These are phyloP conservation scores for Vigna radiata DNA, from an alignment of 306 rosid species.

Conservation along the genomic window DNA sequence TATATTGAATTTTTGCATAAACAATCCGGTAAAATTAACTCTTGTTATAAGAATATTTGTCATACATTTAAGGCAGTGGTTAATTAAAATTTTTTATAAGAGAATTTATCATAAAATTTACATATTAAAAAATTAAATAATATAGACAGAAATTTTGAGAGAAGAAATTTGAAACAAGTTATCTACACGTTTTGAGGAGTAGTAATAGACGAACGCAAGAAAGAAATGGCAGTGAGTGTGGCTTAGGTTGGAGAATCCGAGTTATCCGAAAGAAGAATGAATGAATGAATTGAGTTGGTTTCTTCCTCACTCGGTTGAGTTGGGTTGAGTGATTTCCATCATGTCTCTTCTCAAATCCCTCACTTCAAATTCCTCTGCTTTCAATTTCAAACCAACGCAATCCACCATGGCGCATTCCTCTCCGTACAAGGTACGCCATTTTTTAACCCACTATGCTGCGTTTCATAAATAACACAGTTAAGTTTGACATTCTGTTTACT, in stretches of 20 bases:
- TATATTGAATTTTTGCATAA: too few species aligned
- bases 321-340: slow-evolving; percentile 24
- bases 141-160: not conserved
- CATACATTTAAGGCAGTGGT: not conserved
- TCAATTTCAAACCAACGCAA: slow-evolving; percentile 52
- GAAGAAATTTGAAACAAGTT: not conserved
- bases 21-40: too few species aligned
- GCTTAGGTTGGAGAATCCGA: not conserved
- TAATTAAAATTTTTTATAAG: not conserved
- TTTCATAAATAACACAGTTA: not conserved
- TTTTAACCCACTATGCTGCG: not conserved
- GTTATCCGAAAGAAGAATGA: slow-evolving; percentile 16
- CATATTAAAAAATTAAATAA: not conserved
- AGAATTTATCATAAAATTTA: not conserved
- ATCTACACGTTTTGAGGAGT: not conserved
- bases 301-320: not conserved
- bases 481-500: not conserved
- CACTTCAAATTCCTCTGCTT: slow-evolving; percentile 59
- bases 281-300: not conserved
- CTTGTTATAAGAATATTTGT: too few species aligned
- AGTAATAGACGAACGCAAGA: not conserved
- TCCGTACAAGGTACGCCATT: slow-evolving; percentile 61
- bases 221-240: slow-evolving; percentile 16
- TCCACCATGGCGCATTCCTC: slow-evolving; percentile 61
- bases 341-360: slow-evolving; percentile 62